These are phyloP conservation scores for Pyrenophora graminea DNA, from an alignment of 2,329 filamentous ascomycete genomes.

Conservation along the genomic window DNA sequence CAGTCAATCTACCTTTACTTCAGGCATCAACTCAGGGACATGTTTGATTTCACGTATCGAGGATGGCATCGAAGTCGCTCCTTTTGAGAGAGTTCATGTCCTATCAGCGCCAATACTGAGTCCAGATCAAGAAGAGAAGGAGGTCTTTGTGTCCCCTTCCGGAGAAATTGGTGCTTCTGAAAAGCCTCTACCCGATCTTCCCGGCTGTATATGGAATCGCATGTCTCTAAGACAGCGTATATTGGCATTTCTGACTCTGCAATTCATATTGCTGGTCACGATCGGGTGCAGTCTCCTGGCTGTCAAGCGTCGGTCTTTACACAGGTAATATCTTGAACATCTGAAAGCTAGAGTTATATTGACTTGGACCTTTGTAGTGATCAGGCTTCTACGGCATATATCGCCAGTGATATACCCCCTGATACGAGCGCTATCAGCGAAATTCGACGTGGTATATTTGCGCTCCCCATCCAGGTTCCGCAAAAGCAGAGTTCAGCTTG, in stretches of 20 bases:
- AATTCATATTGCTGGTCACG: constrained; percentile 22
- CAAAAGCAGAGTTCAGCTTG: constrained; percentile 35
- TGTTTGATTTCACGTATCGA: constrained; percentile 21
- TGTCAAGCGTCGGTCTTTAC: constrained; percentile 9
- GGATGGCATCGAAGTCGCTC: constrained; percentile 40
- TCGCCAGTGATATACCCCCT: constrained; percentile 3
- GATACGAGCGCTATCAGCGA: constrained; percentile 5
- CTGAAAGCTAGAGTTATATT: not conserved
- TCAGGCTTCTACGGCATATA: not conserved
- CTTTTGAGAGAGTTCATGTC: constrained; percentile 31
- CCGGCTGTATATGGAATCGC: constrained; percentile 25
- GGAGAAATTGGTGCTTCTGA: constrained; percentile 5
- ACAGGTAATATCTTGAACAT: constrained; percentile 9
- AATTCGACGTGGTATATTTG: constrained; percentile 26
- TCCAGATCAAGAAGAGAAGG: constrained; percentile 34
- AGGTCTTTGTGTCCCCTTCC: constrained; percentile 23
- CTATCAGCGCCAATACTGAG: constrained; percentile 34
- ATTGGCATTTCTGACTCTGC: constrained; percentile 24
- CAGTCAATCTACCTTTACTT: constrained; percentile 9
- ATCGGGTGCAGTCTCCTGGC: constrained; percentile 22
- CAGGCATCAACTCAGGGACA: constrained; percentile 17
- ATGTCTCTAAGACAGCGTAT: constrained; percentile 29
- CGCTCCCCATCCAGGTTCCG: constrained; percentile 20
- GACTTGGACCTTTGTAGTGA: not conserved
- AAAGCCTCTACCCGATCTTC: constrained; percentile 33